Base-by-base conservation (phyloP, 1,139 yeast species). In the Suhomyces yuchorum region DNA sequence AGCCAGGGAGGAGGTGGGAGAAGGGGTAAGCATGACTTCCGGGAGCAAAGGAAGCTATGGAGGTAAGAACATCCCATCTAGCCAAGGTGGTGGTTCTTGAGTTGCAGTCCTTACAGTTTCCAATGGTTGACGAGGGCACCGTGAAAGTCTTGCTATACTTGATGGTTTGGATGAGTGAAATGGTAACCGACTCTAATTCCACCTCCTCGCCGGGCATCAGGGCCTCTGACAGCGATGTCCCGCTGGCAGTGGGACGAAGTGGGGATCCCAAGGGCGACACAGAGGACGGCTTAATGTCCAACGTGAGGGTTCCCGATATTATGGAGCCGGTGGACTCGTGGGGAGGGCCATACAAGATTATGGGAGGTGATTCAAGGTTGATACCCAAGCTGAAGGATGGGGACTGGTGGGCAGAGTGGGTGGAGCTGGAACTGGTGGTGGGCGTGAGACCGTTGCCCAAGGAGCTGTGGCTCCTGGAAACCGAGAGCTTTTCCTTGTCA, bases 11-110 rank as follows among this genome's bases (percentile, higher is more conserved):
- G 37, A 95, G 70, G 65, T 91, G 92, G n/a, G 96, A 87, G 63
- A 95, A 93, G 2, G 99, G 99, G 62, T 89, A 93, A 1, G 89
- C 91, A 59, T 93, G 97, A 19, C 77, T 73, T 1, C 93, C 96
- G 9, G 75, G 66, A 1, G 81, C 68, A 55, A 90, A 80, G 6
- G 74, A 70, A 2, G 84, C 77, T 1, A 79, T 71, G 17, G 75
- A 73, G 3, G 81, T 71, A 45, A 93, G 75, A 15, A 93, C 87
- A 57, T 90, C 92, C 99, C 99, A 95, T 48, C 85, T 72, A 28
- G 96, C 96, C 56, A 95, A 71, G 41, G 83, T 86, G 8, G 81
- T 81, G 4, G 70, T 68, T 48, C 78, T 75, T 1, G 65, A 64
- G 23, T 71, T 68, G 65, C 97, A 90, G 30, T 80, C 75, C 28